Conservation (phyloP, 1,284 basidiomycete species). For the Cronartium quercuum region DNA sequence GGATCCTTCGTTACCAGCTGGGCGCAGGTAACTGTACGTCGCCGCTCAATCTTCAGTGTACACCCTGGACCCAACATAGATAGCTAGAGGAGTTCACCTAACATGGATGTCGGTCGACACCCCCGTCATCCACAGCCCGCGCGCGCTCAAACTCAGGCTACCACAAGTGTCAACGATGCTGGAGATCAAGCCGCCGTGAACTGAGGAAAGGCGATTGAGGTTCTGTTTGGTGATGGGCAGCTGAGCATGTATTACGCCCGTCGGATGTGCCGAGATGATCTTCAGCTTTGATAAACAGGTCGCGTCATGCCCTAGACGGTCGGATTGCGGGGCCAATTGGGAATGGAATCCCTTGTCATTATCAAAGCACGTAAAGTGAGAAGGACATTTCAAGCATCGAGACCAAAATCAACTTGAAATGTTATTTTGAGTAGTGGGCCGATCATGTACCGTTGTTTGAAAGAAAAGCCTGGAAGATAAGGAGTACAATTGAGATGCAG, state of each 20-base stretch:
- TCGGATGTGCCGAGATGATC: not conserved
- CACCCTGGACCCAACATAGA: conserved; percentile 40
- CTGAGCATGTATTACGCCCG: not conserved
- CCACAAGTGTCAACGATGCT: conserved; percentile 80
- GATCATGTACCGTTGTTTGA: not conserved
- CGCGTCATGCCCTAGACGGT: not conserved
- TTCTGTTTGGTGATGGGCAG: not conserved
- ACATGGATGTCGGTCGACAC: conserved; percentile 75
- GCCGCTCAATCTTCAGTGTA: not conserved
- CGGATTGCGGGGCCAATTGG: not conserved
- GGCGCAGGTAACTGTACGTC: conserved; percentile 39
- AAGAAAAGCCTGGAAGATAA: not conserved
- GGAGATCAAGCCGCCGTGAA: conserved; percentile 76
- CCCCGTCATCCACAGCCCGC: conserved; percentile 74
- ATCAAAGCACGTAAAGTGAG: too few species aligned
- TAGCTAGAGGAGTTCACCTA: conserved; percentile 53
- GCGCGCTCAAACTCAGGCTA: conserved; percentile 70
- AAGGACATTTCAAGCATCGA: not conserved
- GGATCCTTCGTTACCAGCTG: conserved; percentile 1
- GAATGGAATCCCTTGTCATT: too few species aligned
- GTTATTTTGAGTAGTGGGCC: not conserved
- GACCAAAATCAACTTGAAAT: not conserved
- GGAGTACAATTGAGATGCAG: not conserved
- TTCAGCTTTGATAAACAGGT: conserved; percentile 13
- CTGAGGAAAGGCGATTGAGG: conserved; percentile 46